Base-by-base conservation (phyloP, 169 alveolate species). In the Neospora caninum region DNA sequence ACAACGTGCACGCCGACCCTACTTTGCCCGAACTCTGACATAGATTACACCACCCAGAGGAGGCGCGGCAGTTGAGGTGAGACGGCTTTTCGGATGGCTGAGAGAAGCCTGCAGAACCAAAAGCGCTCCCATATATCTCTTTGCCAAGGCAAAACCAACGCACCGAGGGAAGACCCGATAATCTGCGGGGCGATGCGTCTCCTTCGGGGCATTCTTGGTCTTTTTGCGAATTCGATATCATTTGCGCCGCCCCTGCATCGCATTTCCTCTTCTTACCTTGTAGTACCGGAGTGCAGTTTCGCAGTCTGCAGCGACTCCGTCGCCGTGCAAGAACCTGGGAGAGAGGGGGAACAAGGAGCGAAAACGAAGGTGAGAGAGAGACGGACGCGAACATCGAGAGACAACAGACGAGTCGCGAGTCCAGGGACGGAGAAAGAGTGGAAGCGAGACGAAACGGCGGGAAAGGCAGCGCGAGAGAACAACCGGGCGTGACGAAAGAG, bases 241-340 rank as follows among this genome's bases (percentile, higher is more conserved):
- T 49, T 49, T 49, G 58, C 4, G 58, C 20, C 73, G 20, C 31
- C 31, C 31, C n/a, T 22, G 73, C n/a, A 6, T 22, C n/a, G 31
- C 31, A 22, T 22, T 9, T 9, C 20, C 31, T 27, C 73, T 64
- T 13, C 4, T 4, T 67, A 58, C 93, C 43, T 91, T 91, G 80
- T 91, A 91, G 89, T 70, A 39, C 18, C 89, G 25, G 2, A 91
- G 88, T 1, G 94, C 94, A 4, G 89, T 29, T n/a, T 73, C 88
- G 80, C 94, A 91, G 67, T 80, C 80, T 20, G 45, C 41, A 10
- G 34, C 58, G 58, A 91, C 88, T 54, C 94, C 94, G 54, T 91
- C 84, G 0, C 94, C 94, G 80, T 70, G 42, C 80, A 69, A n/a
- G 41, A 64, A 88, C 49, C 93, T 88, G 84, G 29, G 9, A 70